Percentiles rank a stretch among this genome's conserved stretches.
These are phyloP conservation scores for Aspergillus bombycis DNA, from an alignment of 2,329 filamentous ascomycete species.

Conservation along the genomic window DNA sequence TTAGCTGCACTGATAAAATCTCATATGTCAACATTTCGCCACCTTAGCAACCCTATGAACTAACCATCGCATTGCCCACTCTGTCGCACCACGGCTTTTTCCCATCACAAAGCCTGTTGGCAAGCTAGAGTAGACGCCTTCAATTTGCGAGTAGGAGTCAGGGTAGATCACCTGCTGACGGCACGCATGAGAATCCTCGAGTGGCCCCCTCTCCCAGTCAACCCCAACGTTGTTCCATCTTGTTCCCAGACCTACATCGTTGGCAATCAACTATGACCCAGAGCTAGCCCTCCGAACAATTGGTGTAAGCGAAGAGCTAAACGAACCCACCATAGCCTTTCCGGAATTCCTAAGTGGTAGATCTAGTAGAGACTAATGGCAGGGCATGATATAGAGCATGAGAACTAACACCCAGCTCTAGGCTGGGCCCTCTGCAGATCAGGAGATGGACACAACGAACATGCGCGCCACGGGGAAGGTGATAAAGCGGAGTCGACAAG, in stretches of 20 bases:
- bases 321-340: conserved; percentile 78
- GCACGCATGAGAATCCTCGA: conserved; percentile 97
- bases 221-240: conserved; percentile 86
- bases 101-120: conserved; percentile 81
- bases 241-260: conserved; percentile 80
- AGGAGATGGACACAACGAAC: conserved; percentile 39
- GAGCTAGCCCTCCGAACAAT: conserved; percentile 91
- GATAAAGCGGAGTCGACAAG: conserved; percentile 33
- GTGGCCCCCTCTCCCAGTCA: conserved; percentile 66
- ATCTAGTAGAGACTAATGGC: conserved; percentile 86
- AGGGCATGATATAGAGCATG: conserved; percentile 76
- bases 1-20: conserved; percentile 58
- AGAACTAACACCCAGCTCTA: conserved; percentile 78
- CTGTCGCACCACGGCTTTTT: conserved; percentile 83
- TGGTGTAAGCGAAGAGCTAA: conserved; percentile 81
- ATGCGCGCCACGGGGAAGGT: conserved; percentile 28
- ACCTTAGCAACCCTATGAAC: conserved; percentile 77
- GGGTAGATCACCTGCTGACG: conserved; percentile 76
- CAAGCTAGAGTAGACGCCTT: conserved; percentile 87
- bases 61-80: conserved; percentile 89
- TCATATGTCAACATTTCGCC: conserved; percentile 86
- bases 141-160: conserved; percentile 91
- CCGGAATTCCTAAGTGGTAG: conserved; percentile 80
- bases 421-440: conserved; percentile 56
- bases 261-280: conserved; percentile 82